Evolutionary conservation across 108 stramenopile species (phyloP), one percentile per base, ranked within the genome.

Genomic region (Cyclostephanos tholiformis): DNA sequence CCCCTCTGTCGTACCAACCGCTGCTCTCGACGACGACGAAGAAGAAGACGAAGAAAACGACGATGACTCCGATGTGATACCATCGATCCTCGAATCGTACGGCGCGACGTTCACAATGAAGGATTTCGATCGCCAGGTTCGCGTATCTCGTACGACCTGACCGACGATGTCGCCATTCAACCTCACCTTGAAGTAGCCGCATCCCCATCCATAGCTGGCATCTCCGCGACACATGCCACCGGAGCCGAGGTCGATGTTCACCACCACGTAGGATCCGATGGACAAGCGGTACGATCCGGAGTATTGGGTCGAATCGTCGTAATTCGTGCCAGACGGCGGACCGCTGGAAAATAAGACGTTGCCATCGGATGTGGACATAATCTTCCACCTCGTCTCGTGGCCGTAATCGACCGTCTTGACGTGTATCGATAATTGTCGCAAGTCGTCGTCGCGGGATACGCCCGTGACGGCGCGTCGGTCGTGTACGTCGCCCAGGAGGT

Each of bases 351-450:
- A 36, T 0, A 76, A 30, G 29, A 58, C 22, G 6, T 27, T 17
- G 29, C 55, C 29, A 38, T 44, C 25, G 1, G 49, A 7, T 2
- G 56, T n/a, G 49, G 32, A 32, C 32, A 49, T 51, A 19, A 76
- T 19, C 50, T 55, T 60, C 26, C 43, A 69, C 1, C 52, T 56
- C 23, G 61, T 69, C 43, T 76, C 67, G 19, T 61, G 63, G 0
- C 49, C 67, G 36, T 63, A 63, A 1, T 23, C 20, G 51, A 69
- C 67, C 14, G 75, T 69, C 20, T 35, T 69, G n/a, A 76, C 27
- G 10, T n/a, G 17, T 22, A 76, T 23, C 3, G 6, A 48, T 6
- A 76, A 58, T 14, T 39, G 20, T 12, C 67, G 48, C 38, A 69
- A 17, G 25, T 53, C 44, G 67, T 25, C 60, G 7, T 1, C 2